Base-by-base conservation (phyloP, 1,139 yeast species). In the Hanseniaspora gamundiae region DNA sequence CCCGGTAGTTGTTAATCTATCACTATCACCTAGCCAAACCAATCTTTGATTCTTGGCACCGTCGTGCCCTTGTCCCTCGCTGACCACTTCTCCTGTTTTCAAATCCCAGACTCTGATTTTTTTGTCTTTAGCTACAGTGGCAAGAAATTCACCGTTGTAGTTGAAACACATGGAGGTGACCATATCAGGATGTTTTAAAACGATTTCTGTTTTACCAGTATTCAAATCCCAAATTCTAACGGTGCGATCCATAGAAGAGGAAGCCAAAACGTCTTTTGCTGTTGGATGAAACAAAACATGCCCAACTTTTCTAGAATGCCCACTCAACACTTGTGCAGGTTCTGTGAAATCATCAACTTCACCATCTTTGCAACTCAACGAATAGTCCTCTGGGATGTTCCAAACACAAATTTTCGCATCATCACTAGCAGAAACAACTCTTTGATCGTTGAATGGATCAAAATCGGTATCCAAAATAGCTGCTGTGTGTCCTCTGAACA, bases 251-350 rank as follows among this genome's bases (percentile, higher is more conserved):
- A 85, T 74, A 0, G 96, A 85, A 11, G 94, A 76, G 2, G 95
- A 82, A 2, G 95, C 97, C 48, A 93, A 69, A 16, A 91, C 80
- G 60, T 86, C 74, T 52, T 75, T 73, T 26, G 95, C 97, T 43
- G 83, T 76, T 6, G 98, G 98, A 60, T 87, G 95, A 68, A 75
- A 91, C 51, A 73, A 71, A 31, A 93, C 80, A 57, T 86, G 95
- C n/a, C 97, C 97, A 30, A 91, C 95, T 61, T 91, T 91, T 58
- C 94, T 76, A 41, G 80, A 71, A 61, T 91, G 98, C n/a, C 97
- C 97, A 30, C 76, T 59, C 51, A 88, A 71, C 39, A 76, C 69
- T 51, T 78, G 80, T 27, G 68, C 61, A 5, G 98, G 97, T 44
- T 69, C 67, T 26, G 39, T 36, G 30, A 44, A 35, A 27, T 44